A percentile compares a stretch with the other conserved stretches of the same genome.
These are phyloP conservation scores for Vitis hybrid DNA, from an alignment of 177 flowering plant genomes.

Conservation along the genomic window DNA sequence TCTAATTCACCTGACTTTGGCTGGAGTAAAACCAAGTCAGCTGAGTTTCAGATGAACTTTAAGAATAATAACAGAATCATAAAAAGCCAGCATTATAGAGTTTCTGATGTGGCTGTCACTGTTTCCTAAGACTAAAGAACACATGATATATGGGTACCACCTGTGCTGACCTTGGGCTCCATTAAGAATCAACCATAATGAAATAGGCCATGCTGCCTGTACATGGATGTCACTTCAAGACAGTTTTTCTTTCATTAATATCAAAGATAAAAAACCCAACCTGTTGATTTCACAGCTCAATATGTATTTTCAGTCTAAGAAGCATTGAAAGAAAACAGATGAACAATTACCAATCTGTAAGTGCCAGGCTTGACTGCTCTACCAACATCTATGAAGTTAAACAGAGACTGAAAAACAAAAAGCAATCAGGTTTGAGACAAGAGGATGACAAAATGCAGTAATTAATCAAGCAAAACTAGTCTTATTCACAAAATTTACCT, in stretches of 20 bases:
- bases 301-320: background rate
- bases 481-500: conserved; percentile 35
- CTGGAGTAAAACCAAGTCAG: too few relatives aligned
- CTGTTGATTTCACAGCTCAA: too few relatives aligned
- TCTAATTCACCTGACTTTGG: too few relatives aligned
- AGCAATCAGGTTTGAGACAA: background rate
- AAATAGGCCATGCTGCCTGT: too few relatives aligned
- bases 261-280: background rate
- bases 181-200: too few relatives aligned
- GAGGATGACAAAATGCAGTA: background rate
- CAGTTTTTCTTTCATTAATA: background rate
- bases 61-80: too few relatives aligned
- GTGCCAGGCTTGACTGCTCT: conserved; percentile 76
- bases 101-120: too few relatives aligned
- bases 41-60: too few relatives aligned
- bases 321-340: background rate
- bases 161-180: too few relatives aligned
- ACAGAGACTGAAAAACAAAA: conserved; percentile 62
- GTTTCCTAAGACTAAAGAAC: too few relatives aligned
- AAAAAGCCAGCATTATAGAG: too few relatives aligned
- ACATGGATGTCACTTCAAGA: background rate
- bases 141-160: too few relatives aligned
- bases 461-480: background rate
- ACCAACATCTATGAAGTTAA: conserved; percentile 81
- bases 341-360: conserved; percentile 76